A percentile compares a stretch with the other conserved stretches of the same genome.
These are phyloP conservation scores for Apiotrichum sp. DNA, from an alignment of 1,284 basidiomycete genomes.

Conservation along the genomic window DNA sequence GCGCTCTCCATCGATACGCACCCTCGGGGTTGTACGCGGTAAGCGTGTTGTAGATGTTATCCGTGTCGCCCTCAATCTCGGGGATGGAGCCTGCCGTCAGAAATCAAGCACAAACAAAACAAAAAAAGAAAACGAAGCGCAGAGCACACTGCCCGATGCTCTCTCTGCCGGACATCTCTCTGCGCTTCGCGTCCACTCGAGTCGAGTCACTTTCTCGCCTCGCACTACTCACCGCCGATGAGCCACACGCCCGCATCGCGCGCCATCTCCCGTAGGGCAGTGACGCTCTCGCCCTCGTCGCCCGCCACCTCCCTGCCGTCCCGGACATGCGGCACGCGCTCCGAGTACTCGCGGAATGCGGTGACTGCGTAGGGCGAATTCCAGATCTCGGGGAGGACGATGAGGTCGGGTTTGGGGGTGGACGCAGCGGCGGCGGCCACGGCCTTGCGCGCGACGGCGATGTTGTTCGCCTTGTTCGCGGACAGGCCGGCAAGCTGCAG, in stretches of 20 bases:
- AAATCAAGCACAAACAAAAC: background rate
- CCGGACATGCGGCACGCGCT: constrained; percentile 57
- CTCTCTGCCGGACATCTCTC: too few species aligned
- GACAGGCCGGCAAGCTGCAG: constrained; percentile 73
- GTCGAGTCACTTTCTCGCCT: too few species aligned
- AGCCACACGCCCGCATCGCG: constrained; percentile 78
- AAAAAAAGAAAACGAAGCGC: too few species aligned
- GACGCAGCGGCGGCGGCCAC: constrained; percentile 61
- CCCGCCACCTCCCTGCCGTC: constrained; percentile 7
- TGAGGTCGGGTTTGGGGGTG: constrained; percentile 59
- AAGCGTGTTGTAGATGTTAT: constrained; percentile 82
- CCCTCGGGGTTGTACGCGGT: constrained; percentile 86
- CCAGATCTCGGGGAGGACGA: constrained; percentile 96
- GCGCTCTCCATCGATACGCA: constrained; percentile 25
- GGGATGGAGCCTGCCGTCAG: constrained; percentile 70
- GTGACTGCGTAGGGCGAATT: constrained; percentile 91
- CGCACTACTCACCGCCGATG: constrained; percentile 65
- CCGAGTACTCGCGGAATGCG: constrained; percentile 78
- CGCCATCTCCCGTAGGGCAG: constrained; percentile 74
- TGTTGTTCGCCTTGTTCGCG: constrained; percentile 64
- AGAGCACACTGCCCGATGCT: too few species aligned
- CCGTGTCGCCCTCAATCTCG: constrained; percentile 61
- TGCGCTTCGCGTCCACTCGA: too few species aligned
- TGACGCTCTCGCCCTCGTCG: constrained; percentile 62
- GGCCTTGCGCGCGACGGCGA: constrained; percentile 72